Evolutionary conservation across 352 stramenopile genomes (phyloP).

Genomic region (Pythium phragmiticola): DNA sequence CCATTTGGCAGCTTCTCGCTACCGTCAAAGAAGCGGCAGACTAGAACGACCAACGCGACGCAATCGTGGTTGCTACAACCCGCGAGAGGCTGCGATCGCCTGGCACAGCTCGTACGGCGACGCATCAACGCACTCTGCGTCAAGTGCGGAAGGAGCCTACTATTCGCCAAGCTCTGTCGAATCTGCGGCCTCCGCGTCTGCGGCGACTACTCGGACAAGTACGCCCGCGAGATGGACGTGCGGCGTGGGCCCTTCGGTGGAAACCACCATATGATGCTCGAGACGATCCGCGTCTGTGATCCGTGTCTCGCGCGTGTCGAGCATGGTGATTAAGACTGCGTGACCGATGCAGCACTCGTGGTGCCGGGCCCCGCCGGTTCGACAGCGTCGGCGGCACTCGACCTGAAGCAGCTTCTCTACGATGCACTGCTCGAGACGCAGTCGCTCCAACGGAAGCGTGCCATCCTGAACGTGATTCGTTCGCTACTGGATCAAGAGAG

Average conservation of each 20-base stretch:
- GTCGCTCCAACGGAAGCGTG: conserved; percentile 31
- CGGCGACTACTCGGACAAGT: conserved; percentile 38
- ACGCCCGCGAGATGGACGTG: conserved; percentile 25
- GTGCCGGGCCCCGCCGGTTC: conserved; percentile 16
- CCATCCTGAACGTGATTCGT: conserved; percentile 51
- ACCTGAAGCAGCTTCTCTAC: conserved; percentile 40
- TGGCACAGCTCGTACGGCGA: conserved; percentile 51
- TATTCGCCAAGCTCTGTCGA: conserved; percentile 45
- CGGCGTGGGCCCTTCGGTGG: neutral
- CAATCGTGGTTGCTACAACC: conserved; percentile 17
- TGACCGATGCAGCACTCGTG: conserved; percentile 30
- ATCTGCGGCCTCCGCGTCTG: conserved; percentile 65
- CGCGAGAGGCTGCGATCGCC: conserved; percentile 25
- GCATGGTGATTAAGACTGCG: conserved; percentile 43
- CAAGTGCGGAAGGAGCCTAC: conserved; percentile 46
- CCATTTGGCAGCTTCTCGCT: conserved; percentile 4
- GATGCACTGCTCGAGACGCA: conserved; percentile 35
- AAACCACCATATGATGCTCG: conserved; percentile 1
- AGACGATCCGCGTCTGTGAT: conserved; percentile 46
- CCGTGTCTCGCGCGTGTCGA: conserved; percentile 58
- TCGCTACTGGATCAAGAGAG: conserved; percentile 50
- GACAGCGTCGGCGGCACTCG: conserved; percentile 15
- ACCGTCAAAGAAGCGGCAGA: neutral
- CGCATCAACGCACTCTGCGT: conserved; percentile 49
- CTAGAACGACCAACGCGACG: neutral